These are phyloP conservation scores for Backusella tarrabulga DNA, from an alignment of 192 early-diverging fungal genomes.

Conservation along the genomic window DNA sequence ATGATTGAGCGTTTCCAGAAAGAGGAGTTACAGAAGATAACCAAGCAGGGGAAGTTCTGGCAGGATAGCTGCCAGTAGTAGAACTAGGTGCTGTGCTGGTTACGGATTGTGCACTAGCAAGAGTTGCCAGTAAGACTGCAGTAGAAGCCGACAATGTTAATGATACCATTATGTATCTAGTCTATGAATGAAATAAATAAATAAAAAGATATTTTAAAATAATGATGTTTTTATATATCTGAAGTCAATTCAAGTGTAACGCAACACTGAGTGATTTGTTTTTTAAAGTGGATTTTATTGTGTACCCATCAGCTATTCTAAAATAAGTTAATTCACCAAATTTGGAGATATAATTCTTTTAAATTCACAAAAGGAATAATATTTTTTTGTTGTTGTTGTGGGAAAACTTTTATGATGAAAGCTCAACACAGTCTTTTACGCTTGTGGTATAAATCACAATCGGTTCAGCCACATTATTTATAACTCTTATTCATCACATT, in stretches of 20 bases:
- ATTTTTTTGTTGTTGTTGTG: not conserved
- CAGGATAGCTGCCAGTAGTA: not conserved
- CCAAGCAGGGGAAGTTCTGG: constrained; percentile 26
- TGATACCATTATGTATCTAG: constrained; percentile 2
- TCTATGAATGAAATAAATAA: not conserved
- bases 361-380: not conserved
- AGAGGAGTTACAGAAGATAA: constrained; percentile 23
- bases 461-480: not conserved
- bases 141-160: not conserved
- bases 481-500: not conserved
- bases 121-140: not conserved
- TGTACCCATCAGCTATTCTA: not conserved
- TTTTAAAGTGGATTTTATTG: not conserved
- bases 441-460: not conserved
- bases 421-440: not conserved
- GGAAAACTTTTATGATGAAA: not conserved
- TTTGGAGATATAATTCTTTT: constrained; percentile 5
- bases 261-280: not conserved
- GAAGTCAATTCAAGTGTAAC: constrained; percentile 2
- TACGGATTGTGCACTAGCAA: not conserved
- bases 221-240: not conserved
- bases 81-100: not conserved
- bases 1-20: constrained; percentile 19
- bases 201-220: not conserved
- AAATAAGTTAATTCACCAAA: constrained; percentile 7